Percentiles rank a stretch among this genome's conserved stretches.
phyloP scores from a whole-genome alignment of 192 early-diverging fungal species.

The Coemansia guatemalensis region DNA sequence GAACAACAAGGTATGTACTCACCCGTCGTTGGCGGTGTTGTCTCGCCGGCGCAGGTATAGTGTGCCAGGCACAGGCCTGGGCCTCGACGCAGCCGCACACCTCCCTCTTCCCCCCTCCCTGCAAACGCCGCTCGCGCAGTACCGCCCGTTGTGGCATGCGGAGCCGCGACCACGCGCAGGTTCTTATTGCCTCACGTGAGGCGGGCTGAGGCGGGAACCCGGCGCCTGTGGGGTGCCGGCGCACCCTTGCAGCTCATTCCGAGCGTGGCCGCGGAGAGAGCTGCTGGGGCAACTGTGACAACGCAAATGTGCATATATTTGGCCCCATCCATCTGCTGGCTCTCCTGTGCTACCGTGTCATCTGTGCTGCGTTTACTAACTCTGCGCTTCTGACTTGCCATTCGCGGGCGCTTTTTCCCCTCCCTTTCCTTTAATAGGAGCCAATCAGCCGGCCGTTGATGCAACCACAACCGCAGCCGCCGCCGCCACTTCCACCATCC shows the following conservation, averaged over 20 bases:
- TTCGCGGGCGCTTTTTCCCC: slow-evolving; percentile 16
- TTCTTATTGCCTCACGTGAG: slow-evolving; percentile 14
- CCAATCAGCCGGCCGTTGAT: slow-evolving; percentile 23
- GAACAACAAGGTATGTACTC: slow-evolving; percentile 51
- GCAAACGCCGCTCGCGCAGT: background rate
- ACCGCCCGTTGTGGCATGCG: background rate
- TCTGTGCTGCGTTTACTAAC: slow-evolving; percentile 10
- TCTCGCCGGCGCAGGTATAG: background rate
- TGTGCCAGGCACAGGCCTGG: background rate
- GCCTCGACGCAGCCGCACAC: background rate
- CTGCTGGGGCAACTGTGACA: background rate
- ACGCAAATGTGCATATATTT: slow-evolving; percentile 29
- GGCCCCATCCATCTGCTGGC: slow-evolving; percentile 7
- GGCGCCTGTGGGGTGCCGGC: background rate
- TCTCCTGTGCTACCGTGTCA: slow-evolving; percentile 12
- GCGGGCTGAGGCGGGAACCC: slow-evolving; percentile 1
- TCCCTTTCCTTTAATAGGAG: slow-evolving; percentile 26
- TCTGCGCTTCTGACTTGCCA: slow-evolving; percentile 6
- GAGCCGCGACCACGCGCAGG: background rate
- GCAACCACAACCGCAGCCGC: slow-evolving; percentile 8
- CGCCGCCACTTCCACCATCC: slow-evolving; percentile 20
- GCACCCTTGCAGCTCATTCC: background rate
- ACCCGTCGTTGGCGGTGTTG: background rate
- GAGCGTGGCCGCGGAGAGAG: background rate
- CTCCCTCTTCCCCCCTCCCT: background rate